Evolutionary conservation across 2,329 filamentous ascomycete genomes (phyloP), one percentile per base, ranked within the genome.

Genomic region (Akanthomyces lecanii): DNA sequence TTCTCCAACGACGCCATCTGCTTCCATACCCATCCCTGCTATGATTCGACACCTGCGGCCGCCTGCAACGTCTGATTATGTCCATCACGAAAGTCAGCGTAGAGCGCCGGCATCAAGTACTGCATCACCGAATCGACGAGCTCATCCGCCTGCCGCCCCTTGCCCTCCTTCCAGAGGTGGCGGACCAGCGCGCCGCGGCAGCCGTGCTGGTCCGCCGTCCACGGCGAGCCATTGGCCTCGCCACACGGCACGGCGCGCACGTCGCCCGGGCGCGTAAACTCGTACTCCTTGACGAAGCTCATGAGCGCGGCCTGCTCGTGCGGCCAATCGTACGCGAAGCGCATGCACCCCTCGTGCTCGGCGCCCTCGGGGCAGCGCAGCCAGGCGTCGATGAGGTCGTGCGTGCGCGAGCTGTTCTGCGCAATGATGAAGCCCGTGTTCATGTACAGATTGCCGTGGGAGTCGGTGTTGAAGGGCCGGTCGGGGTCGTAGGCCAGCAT

Each of bases 131-230:
- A 18, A 7, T 52, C 48, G 16, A 48, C 58, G 14, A 61, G 58
- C 58, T 61, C 58, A 1, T 53, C 48, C 4, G 47, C 36, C 38
- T 61, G 58, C 11, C 48, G 36, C 1, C 48, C 48, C 36, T 61
- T 61, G 48, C 48, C 58, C 8, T 53, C 21, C 10, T 16, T 8
- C 48, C 58, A 53, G 11, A 61, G 58, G 28, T 61, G 58, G 2
- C 48, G 11, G 5, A 61, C 48, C 47, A 61, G 38, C 2, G 58
- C 47, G 25, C 58, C 58, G n/a, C 58, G 38, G 25, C 58, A 61
- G 0, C 48, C 58, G 16, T 59, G 45, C 48, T 61, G 21, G 21
- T 21, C 21, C 21, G 21, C 21, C 21, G 21, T 21, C 21, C 21
- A 21, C 21, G 21, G 21, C 21, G 21, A 21, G 21, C 21, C 58